Evolutionary conservation across 345 rosid species (phyloP).

Genomic region (Ailanthus altissimus): DNA sequence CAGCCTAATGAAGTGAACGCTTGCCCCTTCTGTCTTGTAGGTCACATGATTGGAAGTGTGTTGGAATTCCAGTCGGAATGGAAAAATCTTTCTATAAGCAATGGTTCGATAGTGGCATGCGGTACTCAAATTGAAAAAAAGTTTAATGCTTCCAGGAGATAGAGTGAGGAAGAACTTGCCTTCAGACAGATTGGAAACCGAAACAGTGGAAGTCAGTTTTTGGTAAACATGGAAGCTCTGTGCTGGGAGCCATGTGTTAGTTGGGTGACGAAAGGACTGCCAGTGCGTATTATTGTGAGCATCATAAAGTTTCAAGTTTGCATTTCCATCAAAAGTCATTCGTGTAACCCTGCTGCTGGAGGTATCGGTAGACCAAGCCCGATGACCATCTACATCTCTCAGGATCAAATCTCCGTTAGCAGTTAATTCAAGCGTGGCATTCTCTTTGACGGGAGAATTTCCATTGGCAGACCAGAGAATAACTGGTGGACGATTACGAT

Average conservation of each 20-base stretch:
- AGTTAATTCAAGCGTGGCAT: conserved; percentile 18
- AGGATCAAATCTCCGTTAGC: conserved; percentile 16
- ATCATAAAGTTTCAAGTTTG: conserved; percentile 14
- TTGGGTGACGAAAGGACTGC: conserved; percentile 7
- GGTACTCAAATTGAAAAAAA: conserved; percentile 8
- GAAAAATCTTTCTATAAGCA: not conserved
- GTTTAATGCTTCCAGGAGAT: not conserved
- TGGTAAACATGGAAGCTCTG: not conserved
- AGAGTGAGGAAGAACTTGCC: not conserved
- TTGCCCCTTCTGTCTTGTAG: not conserved
- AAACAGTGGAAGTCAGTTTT: conserved; percentile 15
- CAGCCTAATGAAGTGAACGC: conserved; percentile 18
- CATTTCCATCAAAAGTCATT: conserved; percentile 14
- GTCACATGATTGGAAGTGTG: not conserved
- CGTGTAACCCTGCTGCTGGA: not conserved
- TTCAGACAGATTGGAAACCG: not conserved
- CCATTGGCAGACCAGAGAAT: conserved; percentile 18
- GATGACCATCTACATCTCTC: conserved; percentile 12
- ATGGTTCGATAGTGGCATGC: not conserved
- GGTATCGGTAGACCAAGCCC: conserved; percentile 16
- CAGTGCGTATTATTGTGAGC: not conserved
- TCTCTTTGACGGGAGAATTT: conserved; percentile 18
- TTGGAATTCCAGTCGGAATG: not conserved
- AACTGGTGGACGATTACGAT: not conserved
- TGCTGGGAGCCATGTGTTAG: conserved; percentile 8